Base-by-base conservation (phyloP, 2,329 filamentous ascomycete genomes). In the Phialophora macrospora region DNA sequence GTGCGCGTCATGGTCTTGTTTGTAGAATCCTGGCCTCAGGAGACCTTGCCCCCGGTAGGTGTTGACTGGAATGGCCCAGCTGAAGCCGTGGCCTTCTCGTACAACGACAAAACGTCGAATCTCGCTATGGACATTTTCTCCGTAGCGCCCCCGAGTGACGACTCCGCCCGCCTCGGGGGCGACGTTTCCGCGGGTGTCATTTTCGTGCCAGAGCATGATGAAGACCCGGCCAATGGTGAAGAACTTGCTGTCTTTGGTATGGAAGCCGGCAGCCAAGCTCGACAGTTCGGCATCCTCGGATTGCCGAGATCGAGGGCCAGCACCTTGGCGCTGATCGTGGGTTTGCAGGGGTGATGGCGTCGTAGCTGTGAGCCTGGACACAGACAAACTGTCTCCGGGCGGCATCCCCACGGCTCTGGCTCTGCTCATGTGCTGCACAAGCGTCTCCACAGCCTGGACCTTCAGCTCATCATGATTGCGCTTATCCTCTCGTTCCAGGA, bases 21-120 rank as follows among this genome's bases (percentile, higher is more conserved):
- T 60, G 28, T 76, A 70, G 3, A 81, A 74, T 0, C 77, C 77
- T 1, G 17, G 57, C 59, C 81, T 82, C 0, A 70, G 66, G 1
- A 78, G 72, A 0, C 77, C 80, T 24, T 75, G 71, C 1, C 71
- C 68, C 4, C 73, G 62, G 57, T 82, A 82, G 0, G 80, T 82
- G 4, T 70, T 73, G 9, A 82, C 77, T 0, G 76, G 74, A 14
- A 78, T 67, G 54, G 75, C 79, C 71, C 72, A 77, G 24, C 71
- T 74, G 59, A 72, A 75, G 7, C 73, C 71, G 3, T 65, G 66
- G 6, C 69, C 62, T 44, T 69, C 59, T 51, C 70, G 74, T 12
- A 77, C 64, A 1, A 78, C 75, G 14, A 77, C 71, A 71, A 78
- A 77, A 22, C 62, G 65, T 3, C 58, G 62, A 24, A 67, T 49